Evolutionary conservation across 805 yeast species (phyloP).

Genomic region (Myxozyma neotropica): DNA sequence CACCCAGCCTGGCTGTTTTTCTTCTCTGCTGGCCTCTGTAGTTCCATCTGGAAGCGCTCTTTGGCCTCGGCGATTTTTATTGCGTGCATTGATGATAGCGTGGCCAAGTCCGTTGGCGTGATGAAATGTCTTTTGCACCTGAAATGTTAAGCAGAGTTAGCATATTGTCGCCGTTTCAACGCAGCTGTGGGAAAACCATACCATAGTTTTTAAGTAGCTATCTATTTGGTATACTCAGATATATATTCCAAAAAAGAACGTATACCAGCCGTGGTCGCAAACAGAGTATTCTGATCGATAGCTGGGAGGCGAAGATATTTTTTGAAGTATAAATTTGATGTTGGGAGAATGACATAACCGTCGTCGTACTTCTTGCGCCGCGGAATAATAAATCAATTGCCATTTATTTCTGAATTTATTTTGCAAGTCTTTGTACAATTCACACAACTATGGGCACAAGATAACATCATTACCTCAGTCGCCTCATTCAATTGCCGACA

Average conservation of each 20-base stretch:
- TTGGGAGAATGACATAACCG: slow-evolving; percentile 11
- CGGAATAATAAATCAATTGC: not conserved
- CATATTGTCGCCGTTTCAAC: not conserved
- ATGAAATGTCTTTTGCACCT: slow-evolving; percentile 28
- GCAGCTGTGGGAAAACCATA: no score
- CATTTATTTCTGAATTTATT: not conserved
- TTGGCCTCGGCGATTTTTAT: slow-evolving; percentile 18
- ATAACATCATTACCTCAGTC: no score
- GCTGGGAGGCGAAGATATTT: slow-evolving; percentile 4
- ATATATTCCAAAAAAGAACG: no score
- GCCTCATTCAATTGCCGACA: no score
- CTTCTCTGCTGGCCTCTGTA: slow-evolving; percentile 1
- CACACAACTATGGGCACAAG: not conserved
- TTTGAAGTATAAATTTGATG: not conserved
- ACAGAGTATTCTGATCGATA: no score
- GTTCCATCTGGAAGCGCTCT: slow-evolving; percentile 20
- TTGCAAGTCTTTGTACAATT: not conserved
- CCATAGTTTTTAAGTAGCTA: no score
- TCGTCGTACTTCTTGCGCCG: not conserved
- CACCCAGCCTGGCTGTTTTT: slow-evolving; percentile 72
- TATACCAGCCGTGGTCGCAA: no score
- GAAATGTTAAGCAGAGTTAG: not conserved
- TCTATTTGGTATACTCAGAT: no score
- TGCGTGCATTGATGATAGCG: slow-evolving; percentile 30
- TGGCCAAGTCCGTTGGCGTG: slow-evolving; percentile 33